Evolutionary conservation across 2,329 filamentous ascomycete species (phyloP), one percentile per base, ranked within the genome.

Genomic region (Annulohypoxylon truncatum): DNA sequence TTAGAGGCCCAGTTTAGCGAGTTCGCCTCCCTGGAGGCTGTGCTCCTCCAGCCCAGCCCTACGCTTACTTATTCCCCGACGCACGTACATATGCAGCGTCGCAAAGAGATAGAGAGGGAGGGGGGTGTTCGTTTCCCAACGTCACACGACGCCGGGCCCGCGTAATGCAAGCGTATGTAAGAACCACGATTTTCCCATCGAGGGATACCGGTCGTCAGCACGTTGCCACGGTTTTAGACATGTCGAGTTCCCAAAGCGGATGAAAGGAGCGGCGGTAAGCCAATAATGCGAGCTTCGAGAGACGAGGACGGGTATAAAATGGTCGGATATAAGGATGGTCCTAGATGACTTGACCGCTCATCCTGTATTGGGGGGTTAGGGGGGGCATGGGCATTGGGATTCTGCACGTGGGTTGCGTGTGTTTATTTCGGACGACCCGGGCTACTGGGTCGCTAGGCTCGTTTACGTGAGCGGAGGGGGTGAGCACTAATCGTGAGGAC

Each of bases 391-490:
- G 54, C 10, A 24, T 10, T 18, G 44, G 33, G 40, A 15, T 26
- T 12, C 50, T 63, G 57, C 66, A 66, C 66, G 66, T 68, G 66
- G 61, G 62, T 68, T 68, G 57, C 46, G 57, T 40, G 26, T 65
- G 51, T 44, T 35, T 47, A 20, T n/a, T 54, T 66, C 66, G 66
- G 66, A 40, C 48, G 66, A 56, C 61, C 66, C 66, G 62, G 53
- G 33, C 35, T 63, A 38, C 44, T 66, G 66, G 66, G 66, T 68
- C 61, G 48, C 8, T 12, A 24, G 9, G 6, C 13, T 22, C 26
- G 29, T 20, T 67, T 59, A 59, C 57, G 65, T 62, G 65, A 65
- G 60, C 33, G 52, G 1, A 4, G 13, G 3, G 24, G 15, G 55
- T 66, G 63, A 66, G 64, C 64, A 35, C 62, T 66, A 66, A 51